A percentile compares a stretch with the other conserved stretches of the same genome.
Conservation (phyloP, 257 asterid species). For the Petunia axillaris region DNA sequence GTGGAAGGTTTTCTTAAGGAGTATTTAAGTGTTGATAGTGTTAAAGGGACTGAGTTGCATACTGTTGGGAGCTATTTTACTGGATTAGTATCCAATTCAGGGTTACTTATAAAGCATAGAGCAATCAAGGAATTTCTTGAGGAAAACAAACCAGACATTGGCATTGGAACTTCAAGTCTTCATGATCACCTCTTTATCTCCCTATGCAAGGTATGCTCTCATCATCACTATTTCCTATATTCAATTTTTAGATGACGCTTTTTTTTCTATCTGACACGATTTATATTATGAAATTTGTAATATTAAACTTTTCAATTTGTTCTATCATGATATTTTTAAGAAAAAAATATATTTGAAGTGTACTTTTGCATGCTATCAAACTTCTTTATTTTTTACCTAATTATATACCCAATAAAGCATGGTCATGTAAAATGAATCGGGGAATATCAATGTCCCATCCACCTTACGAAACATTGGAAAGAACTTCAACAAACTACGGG, state of each 20-base stretch:
- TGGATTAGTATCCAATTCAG: conserved; percentile 55
- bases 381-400: neutral
- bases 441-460: neutral
- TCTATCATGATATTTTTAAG: no score
- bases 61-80: conserved; percentile 58
- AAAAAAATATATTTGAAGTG: no score
- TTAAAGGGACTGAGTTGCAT: conserved; percentile 75
- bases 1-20: conserved; percentile 78
- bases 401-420: neutral
- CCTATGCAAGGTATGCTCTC: conserved; percentile 70
- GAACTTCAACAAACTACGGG: no score
- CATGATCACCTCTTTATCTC: conserved; percentile 64
- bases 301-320: no score
- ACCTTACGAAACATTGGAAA: neutral
- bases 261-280: no score
- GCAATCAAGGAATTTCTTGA: conserved; percentile 66
- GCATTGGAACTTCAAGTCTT: conserved; percentile 57
- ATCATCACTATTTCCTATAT: no score
- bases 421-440: no score
- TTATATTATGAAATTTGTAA: no score
- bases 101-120: conserved; percentile 62
- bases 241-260: no score
- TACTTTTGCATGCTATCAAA: no score
- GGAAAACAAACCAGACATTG: conserved; percentile 64
- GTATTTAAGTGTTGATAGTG: conserved; percentile 60